These are phyloP conservation scores for Fusarium cicatricum DNA, from an alignment of 2,329 filamentous ascomycete genomes.

Conservation along the genomic window DNA sequence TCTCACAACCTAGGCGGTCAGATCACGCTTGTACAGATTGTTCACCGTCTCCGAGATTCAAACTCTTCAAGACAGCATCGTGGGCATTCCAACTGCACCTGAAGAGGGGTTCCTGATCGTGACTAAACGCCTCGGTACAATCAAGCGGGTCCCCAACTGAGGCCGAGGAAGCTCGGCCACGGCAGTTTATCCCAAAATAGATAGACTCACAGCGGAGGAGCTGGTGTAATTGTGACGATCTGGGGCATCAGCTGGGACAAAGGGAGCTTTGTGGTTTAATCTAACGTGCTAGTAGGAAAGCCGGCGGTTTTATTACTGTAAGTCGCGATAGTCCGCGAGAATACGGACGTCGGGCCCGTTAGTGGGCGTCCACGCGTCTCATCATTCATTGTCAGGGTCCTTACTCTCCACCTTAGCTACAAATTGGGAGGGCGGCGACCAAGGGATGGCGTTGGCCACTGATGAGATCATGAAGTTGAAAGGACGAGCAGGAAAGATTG, in stretches of 20 bases:
- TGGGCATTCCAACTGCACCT: not conserved
- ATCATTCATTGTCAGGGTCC: not conserved
- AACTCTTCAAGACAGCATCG: too few species aligned
- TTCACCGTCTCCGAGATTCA: too few species aligned
- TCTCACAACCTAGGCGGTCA: too few species aligned
- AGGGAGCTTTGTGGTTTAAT: conserved; percentile 6
- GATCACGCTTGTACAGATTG: too few species aligned
- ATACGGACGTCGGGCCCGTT: too few species aligned
- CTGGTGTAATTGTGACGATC: not conserved
- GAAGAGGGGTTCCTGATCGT: not conserved
- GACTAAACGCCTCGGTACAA: not conserved
- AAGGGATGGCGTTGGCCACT: not conserved
- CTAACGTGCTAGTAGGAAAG: not conserved
- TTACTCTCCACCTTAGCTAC: too few species aligned
- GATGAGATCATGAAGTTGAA: too few species aligned
- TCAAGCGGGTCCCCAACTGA: not conserved
- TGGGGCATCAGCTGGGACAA: not conserved
- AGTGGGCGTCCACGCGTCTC: too few species aligned
- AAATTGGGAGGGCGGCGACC: not conserved
- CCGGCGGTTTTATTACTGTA: conserved; percentile 4
- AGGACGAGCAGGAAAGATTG: too few species aligned
- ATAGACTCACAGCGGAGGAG: conserved; percentile 4
- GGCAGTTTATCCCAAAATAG: conserved; percentile 34
- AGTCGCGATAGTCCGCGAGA: conserved; percentile 6
- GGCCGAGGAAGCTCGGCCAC: conserved; percentile 1